These are phyloP conservation scores for Chalaropsis thielavioides DNA, from an alignment of 2,329 filamentous ascomycete species.

Conservation along the genomic window DNA sequence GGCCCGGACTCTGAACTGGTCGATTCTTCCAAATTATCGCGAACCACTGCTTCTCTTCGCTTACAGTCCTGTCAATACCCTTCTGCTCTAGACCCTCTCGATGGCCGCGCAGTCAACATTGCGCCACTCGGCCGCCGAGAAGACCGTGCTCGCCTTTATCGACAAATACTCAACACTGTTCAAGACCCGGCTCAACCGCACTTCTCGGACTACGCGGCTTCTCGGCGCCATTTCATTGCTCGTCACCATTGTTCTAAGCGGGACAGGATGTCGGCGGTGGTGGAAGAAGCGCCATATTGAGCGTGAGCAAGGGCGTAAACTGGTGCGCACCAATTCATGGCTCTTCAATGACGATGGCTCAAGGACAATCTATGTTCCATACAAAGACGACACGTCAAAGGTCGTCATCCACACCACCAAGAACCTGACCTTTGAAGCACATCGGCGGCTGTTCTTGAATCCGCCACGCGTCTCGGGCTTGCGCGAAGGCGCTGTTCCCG, in stretches of 20 bases:
- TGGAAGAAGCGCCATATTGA: constrained; percentile 62
- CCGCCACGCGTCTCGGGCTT: constrained; percentile 72
- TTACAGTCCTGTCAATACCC: no score
- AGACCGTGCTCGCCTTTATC: constrained; percentile 50
- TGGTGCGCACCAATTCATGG: constrained; percentile 84
- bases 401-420: constrained; percentile 87
- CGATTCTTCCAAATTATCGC: no score
- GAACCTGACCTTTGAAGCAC: constrained; percentile 86
- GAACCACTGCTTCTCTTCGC: no score
- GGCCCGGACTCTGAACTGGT: not conserved
- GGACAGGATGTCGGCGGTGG: constrained; percentile 65
- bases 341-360: constrained; percentile 89
- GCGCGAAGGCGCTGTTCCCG: constrained; percentile 61
- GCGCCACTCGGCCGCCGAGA: constrained; percentile 47
- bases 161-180: constrained; percentile 43
- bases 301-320: constrained; percentile 63
- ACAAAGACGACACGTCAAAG: constrained; percentile 74
- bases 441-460: constrained; percentile 82
- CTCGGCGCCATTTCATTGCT: constrained; percentile 62
- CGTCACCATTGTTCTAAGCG: constrained; percentile 62
- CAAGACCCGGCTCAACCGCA: constrained; percentile 41
- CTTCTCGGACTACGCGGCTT: constrained; percentile 57
- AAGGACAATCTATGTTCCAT: constrained; percentile 86
- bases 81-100: not conserved
- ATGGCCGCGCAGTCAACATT: constrained; percentile 89